Base-by-base conservation (phyloP, 768 basidiomycete species). In the Podaxis sp. region DNA sequence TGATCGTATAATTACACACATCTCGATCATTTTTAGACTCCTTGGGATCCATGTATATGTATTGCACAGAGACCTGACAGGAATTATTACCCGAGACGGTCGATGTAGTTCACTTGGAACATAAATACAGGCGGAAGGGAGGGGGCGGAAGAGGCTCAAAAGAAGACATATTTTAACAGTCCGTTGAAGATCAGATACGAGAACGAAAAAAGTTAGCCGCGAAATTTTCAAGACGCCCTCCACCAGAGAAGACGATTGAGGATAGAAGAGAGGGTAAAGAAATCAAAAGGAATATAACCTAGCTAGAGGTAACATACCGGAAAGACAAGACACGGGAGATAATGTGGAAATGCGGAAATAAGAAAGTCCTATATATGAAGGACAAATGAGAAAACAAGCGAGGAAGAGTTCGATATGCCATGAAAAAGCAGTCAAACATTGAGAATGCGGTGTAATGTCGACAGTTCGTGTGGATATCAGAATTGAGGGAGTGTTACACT, bases 401-500 rank as follows among this genome's bases (percentile, higher is more conserved):
- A 38, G 35, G 36, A 61, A 61, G 42, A 16, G 55, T 60, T 63
- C 55, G 59, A 50, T 51, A 50, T 51, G 48, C 51, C 59, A n/a
- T 48, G 55, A 23, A 61, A 59, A 48, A 54, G 46, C 40, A 48
- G 59, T 61, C 59, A 61, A 61, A 46, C 46, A 46, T 55, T 48
- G n/a, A 25, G n/a, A 38, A 37, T 48, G 10, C 21, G 36, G 38
- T 46, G 23, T 52, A 46, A 53, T 53, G 51, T 59, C 44, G 59
- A 61, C 44, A 61, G 46, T 54, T 42, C 52, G 44, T 54, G 37
- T 61, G 44, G 27, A 61, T 48, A 53, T 61, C 59, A 61, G 37
- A 40, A 36, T 44, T 55, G 37, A 25, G 28, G 25, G 51, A 61
- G 21, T 48, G 23, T 35, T 62, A 58, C 57, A 48, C 36, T 48